These are phyloP conservation scores for Wickerhamiella occidentalis DNA, from an alignment of 805 yeast genomes.

Conservation along the genomic window DNA sequence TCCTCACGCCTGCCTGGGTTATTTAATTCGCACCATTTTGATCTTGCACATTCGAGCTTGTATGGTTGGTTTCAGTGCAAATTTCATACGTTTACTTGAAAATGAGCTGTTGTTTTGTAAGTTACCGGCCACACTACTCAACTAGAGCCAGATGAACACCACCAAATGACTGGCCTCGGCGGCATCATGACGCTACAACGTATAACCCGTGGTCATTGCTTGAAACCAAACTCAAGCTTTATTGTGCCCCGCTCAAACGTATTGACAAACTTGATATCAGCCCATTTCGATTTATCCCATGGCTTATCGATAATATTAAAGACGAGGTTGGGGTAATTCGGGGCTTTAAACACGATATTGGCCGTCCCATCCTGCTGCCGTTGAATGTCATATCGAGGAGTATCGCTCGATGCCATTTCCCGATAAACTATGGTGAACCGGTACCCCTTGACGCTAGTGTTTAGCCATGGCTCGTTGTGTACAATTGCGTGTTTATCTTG, in stretches of 20 bases:
- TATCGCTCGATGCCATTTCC: conserved; percentile 20
- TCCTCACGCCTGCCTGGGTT: too few relatives aligned
- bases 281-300: conserved; percentile 27
- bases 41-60: too few relatives aligned
- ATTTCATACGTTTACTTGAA: too few relatives aligned
- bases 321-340: conserved; percentile 27
- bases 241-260: conserved; percentile 29
- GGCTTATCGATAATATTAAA: conserved; percentile 28
- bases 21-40: too few relatives aligned
- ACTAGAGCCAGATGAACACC: too few relatives aligned
- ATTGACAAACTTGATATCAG: conserved; percentile 23
- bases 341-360: conserved; percentile 26
- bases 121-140: too few relatives aligned
- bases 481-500: conserved; percentile 20
- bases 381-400: conserved; percentile 27
- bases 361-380: conserved; percentile 22
- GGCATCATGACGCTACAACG: too few relatives aligned
- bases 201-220: too few relatives aligned
- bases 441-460: conserved; percentile 27
- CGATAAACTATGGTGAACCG: conserved; percentile 29
- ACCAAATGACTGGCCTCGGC: too few relatives aligned
- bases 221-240: conserved; percentile 29
- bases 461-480: conserved; percentile 19
- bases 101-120: too few relatives aligned
- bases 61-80: too few relatives aligned